Evolutionary conservation across 768 basidiomycete species (phyloP).

Genomic region (Strobilomyces dryophilus): DNA sequence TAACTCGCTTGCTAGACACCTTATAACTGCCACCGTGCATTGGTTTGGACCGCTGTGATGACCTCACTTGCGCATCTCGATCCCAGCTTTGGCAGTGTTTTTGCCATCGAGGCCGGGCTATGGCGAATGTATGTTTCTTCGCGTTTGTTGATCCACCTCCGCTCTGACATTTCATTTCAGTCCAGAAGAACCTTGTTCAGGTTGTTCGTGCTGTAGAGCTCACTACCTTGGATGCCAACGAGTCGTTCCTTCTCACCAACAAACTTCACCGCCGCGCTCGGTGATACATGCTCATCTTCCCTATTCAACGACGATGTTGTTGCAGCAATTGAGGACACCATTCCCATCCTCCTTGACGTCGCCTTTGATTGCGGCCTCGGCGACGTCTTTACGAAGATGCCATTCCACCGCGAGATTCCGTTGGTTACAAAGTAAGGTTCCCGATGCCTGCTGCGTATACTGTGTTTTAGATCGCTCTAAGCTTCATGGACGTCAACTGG

Average conservation of each 20-base stretch:
- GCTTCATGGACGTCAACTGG: slow-evolving; percentile 83
- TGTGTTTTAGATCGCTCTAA: slow-evolving; percentile 25
- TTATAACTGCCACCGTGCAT: slow-evolving; percentile 70
- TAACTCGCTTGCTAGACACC: slow-evolving; percentile 38
- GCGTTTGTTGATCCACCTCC: not conserved
- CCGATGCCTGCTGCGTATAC: not conserved
- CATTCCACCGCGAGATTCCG: slow-evolving; percentile 19
- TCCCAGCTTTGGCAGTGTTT: slow-evolving; percentile 58
- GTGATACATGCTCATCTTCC: slow-evolving; percentile 9
- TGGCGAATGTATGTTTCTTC: slow-evolving; percentile 53
- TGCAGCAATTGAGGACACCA: slow-evolving; percentile 32
- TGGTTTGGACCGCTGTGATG: slow-evolving; percentile 82
- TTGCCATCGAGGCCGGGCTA: slow-evolving; percentile 72
- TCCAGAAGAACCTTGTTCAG: slow-evolving; percentile 66
- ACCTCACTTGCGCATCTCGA: slow-evolving; percentile 67
- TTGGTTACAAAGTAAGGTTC: slow-evolving; percentile 37
- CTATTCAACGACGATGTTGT: slow-evolving; percentile 30
- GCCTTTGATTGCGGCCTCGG: slow-evolving; percentile 17
- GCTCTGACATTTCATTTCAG: slow-evolving; percentile 31
- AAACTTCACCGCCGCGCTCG: slow-evolving; percentile 37
- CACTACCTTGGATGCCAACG: slow-evolving; percentile 17
- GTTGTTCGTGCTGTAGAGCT: slow-evolving; percentile 64
- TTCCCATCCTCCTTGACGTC: slow-evolving; percentile 35
- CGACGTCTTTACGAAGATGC: slow-evolving; percentile 19
- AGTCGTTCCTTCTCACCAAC: slow-evolving; percentile 18